phyloP scores from a whole-genome alignment of 23 red algal species.

The Gracilaria domingensis region DNA sequence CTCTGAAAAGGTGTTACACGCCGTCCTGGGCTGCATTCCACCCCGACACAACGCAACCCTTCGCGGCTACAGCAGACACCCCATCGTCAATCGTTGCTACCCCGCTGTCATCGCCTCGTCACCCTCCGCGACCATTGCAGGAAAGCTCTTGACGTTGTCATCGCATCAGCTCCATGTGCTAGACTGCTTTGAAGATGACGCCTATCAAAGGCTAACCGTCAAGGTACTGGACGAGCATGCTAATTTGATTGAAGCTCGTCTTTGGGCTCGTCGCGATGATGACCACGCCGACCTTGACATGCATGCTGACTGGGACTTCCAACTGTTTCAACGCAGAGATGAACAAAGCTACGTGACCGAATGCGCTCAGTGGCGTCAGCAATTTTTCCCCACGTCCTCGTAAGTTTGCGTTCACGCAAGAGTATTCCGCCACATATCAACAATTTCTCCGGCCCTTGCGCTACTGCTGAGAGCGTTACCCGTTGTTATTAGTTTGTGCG shows the following conservation, averaged over 20 bases:
- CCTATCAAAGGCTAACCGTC: not conserved
- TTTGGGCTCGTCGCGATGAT: too few relatives aligned
- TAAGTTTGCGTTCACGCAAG: not conserved
- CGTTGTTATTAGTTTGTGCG: too few relatives aligned
- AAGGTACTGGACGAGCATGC: not conserved
- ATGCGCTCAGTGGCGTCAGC: not conserved
- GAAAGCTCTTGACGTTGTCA: too few relatives aligned
- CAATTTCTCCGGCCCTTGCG: too few relatives aligned
- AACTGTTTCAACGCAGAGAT: not conserved
- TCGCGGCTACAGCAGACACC: constrained; percentile 9
- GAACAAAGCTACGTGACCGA: not conserved
- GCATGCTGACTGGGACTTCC: not conserved
- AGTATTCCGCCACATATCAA: too few relatives aligned
- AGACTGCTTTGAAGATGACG: not conserved
- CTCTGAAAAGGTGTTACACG: constrained; percentile 14
- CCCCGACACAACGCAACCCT: not conserved
- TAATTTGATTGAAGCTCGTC: not conserved
- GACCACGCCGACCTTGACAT: not conserved
- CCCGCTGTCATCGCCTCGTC: constrained; percentile 18
- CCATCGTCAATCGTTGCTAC: constrained; percentile 32
- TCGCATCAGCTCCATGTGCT: too few relatives aligned
- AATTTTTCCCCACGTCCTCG: not conserved
- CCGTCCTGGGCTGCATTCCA: constrained; percentile 22
- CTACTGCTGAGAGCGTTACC: too few relatives aligned
- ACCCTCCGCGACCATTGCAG: too few relatives aligned